phyloP scores from a whole-genome alignment of 495 filamentous ascomycete genomes.

The Talaromyces adpressus region DNA sequence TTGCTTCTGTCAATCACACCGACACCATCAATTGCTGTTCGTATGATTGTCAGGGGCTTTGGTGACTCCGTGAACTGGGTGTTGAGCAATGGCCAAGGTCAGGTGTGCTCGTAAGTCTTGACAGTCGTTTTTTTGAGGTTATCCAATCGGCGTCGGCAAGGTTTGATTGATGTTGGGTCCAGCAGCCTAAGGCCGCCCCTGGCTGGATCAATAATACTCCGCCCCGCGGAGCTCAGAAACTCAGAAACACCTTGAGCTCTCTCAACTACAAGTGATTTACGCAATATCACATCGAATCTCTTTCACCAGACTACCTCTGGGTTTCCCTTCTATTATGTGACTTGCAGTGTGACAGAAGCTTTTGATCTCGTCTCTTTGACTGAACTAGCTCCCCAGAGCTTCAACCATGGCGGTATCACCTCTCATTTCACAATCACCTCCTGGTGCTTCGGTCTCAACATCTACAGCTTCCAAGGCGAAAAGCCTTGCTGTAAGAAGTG shows the following conservation, averaged over 20 bases:
- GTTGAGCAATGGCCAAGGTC: not conserved
- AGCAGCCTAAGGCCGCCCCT: not conserved
- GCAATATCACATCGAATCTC: not conserved
- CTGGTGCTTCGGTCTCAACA: not conserved
- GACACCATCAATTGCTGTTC: not conserved
- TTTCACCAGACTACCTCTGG: not conserved
- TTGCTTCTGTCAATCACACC: not conserved
- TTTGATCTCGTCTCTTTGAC: not conserved
- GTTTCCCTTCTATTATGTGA: not conserved
- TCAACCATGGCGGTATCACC: conserved; percentile 7
- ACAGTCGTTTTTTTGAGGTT: not conserved
- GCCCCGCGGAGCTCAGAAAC: not conserved
- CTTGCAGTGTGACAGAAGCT: not conserved
- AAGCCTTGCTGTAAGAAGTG: not conserved
- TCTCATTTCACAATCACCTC: conserved; percentile 2
- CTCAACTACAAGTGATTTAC: not conserved
- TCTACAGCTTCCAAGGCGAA: conserved; percentile 1
- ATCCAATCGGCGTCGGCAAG: not conserved
- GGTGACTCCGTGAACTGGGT: not conserved
- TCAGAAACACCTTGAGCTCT: not conserved
- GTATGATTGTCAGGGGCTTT: not conserved
- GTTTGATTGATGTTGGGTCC: not conserved
- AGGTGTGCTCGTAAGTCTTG: not conserved
- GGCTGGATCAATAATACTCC: conserved; percentile 5
- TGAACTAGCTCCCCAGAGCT: not conserved